Evolutionary conservation across 2,329 filamentous ascomycete species (phyloP).

Genomic region (Dactylellina sp.): DNA sequence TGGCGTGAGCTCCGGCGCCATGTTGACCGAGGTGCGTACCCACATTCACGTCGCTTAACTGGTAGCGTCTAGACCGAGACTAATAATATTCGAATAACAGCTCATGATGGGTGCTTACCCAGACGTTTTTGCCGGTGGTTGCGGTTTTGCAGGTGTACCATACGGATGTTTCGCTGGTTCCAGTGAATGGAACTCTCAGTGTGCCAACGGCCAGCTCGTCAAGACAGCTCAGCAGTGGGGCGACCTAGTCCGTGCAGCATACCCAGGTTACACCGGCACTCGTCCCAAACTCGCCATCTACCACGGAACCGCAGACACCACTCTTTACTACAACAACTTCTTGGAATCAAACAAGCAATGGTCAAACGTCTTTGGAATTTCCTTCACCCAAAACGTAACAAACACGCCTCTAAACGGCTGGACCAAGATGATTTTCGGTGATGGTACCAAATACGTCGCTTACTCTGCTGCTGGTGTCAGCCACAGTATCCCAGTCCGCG

Average conservation of each 20-base stretch:
- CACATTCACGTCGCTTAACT: background rate
- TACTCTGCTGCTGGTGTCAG: conserved; percentile 35
- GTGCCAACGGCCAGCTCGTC: conserved; percentile 67
- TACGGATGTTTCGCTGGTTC: conserved; percentile 69
- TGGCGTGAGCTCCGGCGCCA: conserved; percentile 69
- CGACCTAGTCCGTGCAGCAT: conserved; percentile 66
- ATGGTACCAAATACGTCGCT: conserved; percentile 56
- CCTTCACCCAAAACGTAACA: conserved; percentile 58
- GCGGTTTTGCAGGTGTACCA: conserved; percentile 68
- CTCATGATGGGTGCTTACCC: conserved; percentile 68
- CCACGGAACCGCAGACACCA: conserved; percentile 69
- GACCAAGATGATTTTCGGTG: conserved; percentile 57
- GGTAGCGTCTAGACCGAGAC: conserved; percentile 1
- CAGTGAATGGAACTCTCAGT: conserved; percentile 68
- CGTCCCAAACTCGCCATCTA: conserved; percentile 71
- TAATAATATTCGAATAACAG: conserved; percentile 62
- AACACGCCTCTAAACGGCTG: conserved; percentile 57
- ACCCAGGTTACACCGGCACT: conserved; percentile 67
- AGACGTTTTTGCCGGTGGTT: conserved; percentile 68
- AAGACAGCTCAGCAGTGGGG: conserved; percentile 68
- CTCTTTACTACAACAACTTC: conserved; percentile 69
- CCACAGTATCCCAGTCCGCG: conserved; percentile 31
- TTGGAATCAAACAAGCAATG: conserved; percentile 71
- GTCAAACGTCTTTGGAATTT: conserved; percentile 67
- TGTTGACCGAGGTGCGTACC: conserved; percentile 66